Percentiles rank a stretch among this genome's conserved stretches.
Conservation (phyloP, 208 protist genomes). For the Crithidia sp. region DNA sequence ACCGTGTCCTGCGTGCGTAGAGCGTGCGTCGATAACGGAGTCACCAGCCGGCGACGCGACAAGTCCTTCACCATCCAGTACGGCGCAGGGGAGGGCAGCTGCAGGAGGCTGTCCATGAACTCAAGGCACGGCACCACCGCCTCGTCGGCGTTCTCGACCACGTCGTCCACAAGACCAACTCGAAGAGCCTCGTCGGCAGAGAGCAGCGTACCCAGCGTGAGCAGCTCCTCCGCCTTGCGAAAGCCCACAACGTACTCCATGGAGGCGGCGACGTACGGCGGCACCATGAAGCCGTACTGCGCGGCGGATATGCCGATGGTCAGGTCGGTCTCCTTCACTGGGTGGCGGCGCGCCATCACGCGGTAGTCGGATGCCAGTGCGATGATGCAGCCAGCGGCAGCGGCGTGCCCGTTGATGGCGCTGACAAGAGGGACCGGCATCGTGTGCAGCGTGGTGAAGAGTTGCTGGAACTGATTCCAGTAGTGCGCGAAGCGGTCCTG, state of each 20-base stretch:
- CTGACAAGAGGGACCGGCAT: conserved; percentile 68
- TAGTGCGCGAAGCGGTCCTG: conserved; percentile 57
- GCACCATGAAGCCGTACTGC: conserved; percentile 64
- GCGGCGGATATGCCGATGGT: conserved; percentile 74
- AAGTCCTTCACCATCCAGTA: conserved; percentile 77
- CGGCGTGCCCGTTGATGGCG: conserved; percentile 76
- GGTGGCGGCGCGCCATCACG: conserved; percentile 64
- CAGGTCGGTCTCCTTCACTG: conserved; percentile 19
- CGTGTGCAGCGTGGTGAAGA: conserved; percentile 74
- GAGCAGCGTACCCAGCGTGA: conserved; percentile 53
- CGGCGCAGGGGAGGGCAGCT: conserved; percentile 47
- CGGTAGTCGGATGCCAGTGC: conserved; percentile 76
- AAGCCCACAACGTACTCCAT: conserved; percentile 72
- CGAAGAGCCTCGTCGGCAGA: conserved; percentile 51
- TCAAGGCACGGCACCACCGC: conserved; percentile 63
- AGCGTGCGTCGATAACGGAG: conserved; percentile 53
- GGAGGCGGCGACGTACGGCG: conserved; percentile 67
- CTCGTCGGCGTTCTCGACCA: conserved; percentile 57
- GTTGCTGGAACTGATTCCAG: conserved; percentile 73
- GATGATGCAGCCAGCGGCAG: conserved; percentile 69
- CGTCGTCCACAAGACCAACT: conserved; percentile 76
- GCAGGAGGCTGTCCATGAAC: conserved; percentile 59
- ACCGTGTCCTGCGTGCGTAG: conserved; percentile 60
- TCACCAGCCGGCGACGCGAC: conserved; percentile 46
- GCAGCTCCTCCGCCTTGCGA: conserved; percentile 56